Percentiles rank a stretch among this genome's conserved stretches.
phyloP scores from a whole-genome alignment of 129 eudicot species.

The Silybum marianum region DNA sequence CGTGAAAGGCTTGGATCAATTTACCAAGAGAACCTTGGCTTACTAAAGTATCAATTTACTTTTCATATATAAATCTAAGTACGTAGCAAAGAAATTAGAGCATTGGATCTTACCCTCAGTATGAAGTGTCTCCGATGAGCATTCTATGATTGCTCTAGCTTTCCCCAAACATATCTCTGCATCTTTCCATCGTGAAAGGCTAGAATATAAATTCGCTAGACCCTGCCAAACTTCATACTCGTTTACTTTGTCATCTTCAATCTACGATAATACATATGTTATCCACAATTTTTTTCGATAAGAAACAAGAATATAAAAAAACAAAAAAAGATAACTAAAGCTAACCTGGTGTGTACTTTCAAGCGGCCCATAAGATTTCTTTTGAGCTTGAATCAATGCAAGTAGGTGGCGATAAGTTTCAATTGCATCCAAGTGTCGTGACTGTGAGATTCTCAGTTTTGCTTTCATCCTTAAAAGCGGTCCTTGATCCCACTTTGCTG shows the following conservation, averaged over 20 bases:
- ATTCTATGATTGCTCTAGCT: constrained; percentile 66
- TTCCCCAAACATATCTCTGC: constrained; percentile 89
- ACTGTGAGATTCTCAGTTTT: constrained; percentile 77
- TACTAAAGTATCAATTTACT: neutral
- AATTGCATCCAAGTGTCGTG: constrained; percentile 78
- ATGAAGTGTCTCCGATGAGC: constrained; percentile 77
- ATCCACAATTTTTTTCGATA: constrained; percentile 4
- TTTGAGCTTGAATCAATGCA: constrained; percentile 88
- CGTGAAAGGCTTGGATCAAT: too few species aligned
- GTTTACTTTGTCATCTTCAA: constrained; percentile 62
- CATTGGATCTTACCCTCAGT: constrained; percentile 62
- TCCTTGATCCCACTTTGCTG: constrained; percentile 94
- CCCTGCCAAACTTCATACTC: constrained; percentile 97
- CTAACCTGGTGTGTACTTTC: constrained; percentile 55
- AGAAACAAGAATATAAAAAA: neutral
- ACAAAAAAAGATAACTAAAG: neutral
- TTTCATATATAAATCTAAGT: neutral
- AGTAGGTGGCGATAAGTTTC: constrained; percentile 86
- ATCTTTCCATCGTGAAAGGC: constrained; percentile 85
- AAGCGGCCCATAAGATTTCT: constrained; percentile 69
- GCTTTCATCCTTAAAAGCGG: constrained; percentile 91
- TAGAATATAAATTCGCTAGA: constrained; percentile 81
- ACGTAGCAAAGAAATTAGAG: neutral
- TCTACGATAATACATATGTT: constrained; percentile 36
- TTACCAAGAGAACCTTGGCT: neutral